Base-by-base conservation (phyloP, 1,139 yeast species). In the Saccharomyces hybrid region DNA sequence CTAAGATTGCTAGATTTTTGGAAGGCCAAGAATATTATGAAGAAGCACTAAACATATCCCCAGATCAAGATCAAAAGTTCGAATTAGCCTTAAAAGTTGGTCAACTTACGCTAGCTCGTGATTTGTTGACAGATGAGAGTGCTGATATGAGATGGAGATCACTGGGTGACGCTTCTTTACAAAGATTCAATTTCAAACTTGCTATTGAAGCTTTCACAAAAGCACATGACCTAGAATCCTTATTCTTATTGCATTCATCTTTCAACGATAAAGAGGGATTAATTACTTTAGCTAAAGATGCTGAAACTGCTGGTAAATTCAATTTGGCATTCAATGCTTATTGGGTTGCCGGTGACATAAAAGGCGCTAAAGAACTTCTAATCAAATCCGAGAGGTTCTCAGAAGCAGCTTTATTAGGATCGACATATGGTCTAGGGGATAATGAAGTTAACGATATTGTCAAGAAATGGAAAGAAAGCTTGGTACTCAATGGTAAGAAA, bases 241-340 rank as follows among this genome's bases (percentile, higher is more conserved):
- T 93, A 63, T 79, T 93, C 61, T 80, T 93, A 61, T 73, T 95
- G 62, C 84, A 90, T 70, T 85, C 97, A 5, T 86, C 97, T 9
- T 79, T 93, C 52, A 91, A 89, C 66, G 78, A 88, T 68, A 76
- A 75, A 63, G 71, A 73, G 11, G 85, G 83, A 51, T 79, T 93
- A 60, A 70, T 74, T 32, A 75, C 77, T 56, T 75, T 88, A 54
- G 96, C 95, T 5, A 75, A 76, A 53, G 73, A 74, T 53, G 91
- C 96, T 52, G 83, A 80, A 63, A 73, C 73, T 23, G 78, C 76
- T 49, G 97, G 97, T 51, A 86, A 86, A 70, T 88, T 84, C 71
- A 93, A 93, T 69, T 78, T 93, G 59, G 97, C 98, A 46, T 93
- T 91, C 77, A 90, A 88, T 70, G 86, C 97, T 25, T 83, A 84